Conservation (phyloP, 768 basidiomycete genomes). For the Serpula lacrymans region DNA sequence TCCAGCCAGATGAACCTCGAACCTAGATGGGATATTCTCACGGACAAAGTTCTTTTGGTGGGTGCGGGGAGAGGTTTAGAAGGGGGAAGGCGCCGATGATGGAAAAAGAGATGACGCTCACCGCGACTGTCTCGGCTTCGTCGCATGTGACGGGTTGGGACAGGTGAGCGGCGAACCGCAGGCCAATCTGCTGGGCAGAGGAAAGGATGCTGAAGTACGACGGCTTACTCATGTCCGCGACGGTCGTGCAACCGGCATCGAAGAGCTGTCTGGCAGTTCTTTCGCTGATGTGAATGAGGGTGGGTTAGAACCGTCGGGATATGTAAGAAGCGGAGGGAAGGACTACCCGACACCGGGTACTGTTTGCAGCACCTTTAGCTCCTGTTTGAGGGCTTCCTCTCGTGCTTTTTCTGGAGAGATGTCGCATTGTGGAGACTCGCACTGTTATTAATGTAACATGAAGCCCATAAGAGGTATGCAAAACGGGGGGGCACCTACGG, state of each 20-base stretch:
- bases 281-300: slow-evolving; percentile 8
- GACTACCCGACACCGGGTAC: slow-evolving; percentile 50
- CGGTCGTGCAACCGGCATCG: slow-evolving; percentile 44
- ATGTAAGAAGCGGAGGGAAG: background rate
- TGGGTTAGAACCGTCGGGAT: background rate
- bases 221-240: slow-evolving; percentile 39
- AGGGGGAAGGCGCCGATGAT: no score
- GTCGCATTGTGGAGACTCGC: slow-evolving; percentile 1
- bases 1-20: slow-evolving; percentile 49
- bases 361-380: slow-evolving; percentile 30
- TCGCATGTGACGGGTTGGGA: slow-evolving; percentile 31
- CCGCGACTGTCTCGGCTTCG: slow-evolving; percentile 45
- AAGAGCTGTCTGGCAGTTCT: slow-evolving; percentile 42
- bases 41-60: slow-evolving; percentile 44
- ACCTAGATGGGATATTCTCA: slow-evolving; percentile 42
- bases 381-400: slow-evolving; percentile 23
- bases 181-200: slow-evolving; percentile 32
- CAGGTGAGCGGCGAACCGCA: slow-evolving; percentile 40
- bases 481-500: slow-evolving; percentile 25
- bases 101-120: slow-evolving; percentile 22
- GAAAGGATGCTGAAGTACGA: slow-evolving; percentile 37
- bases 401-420: no score
- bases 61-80: no score
- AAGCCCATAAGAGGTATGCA: background rate
- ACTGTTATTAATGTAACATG: background rate